Evolutionary conservation across 2,329 filamentous ascomycete species (phyloP).

Genomic region (Xylaria hypoxylon): DNA sequence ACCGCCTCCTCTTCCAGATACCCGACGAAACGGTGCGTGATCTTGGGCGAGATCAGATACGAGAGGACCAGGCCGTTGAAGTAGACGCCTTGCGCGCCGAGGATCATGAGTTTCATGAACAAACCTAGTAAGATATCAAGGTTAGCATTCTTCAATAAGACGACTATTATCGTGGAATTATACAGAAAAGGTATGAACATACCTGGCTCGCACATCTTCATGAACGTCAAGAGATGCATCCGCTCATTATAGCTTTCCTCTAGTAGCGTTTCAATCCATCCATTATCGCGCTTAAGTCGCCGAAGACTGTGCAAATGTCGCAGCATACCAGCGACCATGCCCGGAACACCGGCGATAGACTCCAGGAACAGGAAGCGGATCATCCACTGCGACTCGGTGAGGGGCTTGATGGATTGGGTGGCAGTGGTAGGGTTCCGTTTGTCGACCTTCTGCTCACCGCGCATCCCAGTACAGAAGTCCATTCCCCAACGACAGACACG

Average conservation of each 20-base stretch:
- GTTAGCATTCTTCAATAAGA: conserved; percentile 5
- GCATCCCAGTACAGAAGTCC: conserved; percentile 81
- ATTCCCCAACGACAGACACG: conserved; percentile 81
- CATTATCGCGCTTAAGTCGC: conserved; percentile 90
- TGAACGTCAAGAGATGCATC: conserved; percentile 92
- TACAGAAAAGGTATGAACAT: conserved; percentile 25
- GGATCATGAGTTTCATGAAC: conserved; percentile 93
- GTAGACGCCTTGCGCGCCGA: conserved; percentile 94
- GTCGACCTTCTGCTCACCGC: conserved; percentile 76
- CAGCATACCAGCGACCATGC: conserved; percentile 96
- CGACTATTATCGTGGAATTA: too few relatives aligned
- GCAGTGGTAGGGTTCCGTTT: conserved; percentile 67
- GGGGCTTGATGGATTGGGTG: conserved; percentile 64
- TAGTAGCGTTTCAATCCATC: conserved; percentile 93
- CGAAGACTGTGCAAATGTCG: conserved; percentile 87
- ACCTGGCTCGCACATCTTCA: conserved; percentile 88
- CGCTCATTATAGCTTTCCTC: conserved; percentile 93
- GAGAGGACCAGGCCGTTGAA: conserved; percentile 93
- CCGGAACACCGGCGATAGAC: conserved; percentile 92
- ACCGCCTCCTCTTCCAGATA: conserved; percentile 98
- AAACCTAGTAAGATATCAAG: conserved; percentile 61
- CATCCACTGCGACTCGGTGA: conserved; percentile 91
- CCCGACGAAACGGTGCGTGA: conserved; percentile 94
- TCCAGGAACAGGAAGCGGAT: conserved; percentile 93
- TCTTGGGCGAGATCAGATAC: conserved; percentile 87